Base-by-base conservation (phyloP, 169 alveolate species). In the Plasmodium inui region DNA sequence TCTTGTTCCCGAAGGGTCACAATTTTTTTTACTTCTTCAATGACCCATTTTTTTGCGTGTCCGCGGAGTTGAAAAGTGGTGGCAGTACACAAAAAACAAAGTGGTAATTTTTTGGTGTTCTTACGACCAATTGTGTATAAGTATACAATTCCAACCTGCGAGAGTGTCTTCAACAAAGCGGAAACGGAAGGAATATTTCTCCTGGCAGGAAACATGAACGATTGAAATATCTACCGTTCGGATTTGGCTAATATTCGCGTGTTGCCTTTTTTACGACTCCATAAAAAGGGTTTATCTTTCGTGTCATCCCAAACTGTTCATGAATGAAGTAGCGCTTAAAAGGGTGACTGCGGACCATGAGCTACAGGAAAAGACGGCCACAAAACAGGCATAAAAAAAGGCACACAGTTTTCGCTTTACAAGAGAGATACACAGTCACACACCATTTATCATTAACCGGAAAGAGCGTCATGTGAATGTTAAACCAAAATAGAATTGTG, bases 261-360 rank as follows among this genome's bases (percentile, higher is more conserved):
- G 22, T 80, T 44, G 46, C 86, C 32, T 6, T 22, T 44, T 50
- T 34, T 28, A 22, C 44, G 14, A 80, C 32, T 26, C n/a, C 12
- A 22, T 19, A 46, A 46, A 34, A 50, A 30, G 32, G n/a, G 12
- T 80, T 41, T 80, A 22, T 2, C 12, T 28, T 19, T 44, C 67
- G 5, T 46, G 26, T 55, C 71, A n/a, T 82, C 10, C 90, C 71
- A 76, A 82, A 82, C 0, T 82, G 73, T 82, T 82, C 90, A 39
- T 82, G 71, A 55, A 53, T 17, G 55, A 53, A 82, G 34, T 53
- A 61, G 10, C 61, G 26, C 28, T 30, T 41, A 10, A 44, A 34
- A 22, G 70, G 41, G 22, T 30, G 70, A 19, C 12, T 57, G 89
- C 26, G 57, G 34, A 5, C 34, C 10, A 8, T 50, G 37, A 50